These are phyloP conservation scores for Thoreauomyces humboldtii DNA, from an alignment of 192 early-diverging fungal genomes.

Conservation along the genomic window DNA sequence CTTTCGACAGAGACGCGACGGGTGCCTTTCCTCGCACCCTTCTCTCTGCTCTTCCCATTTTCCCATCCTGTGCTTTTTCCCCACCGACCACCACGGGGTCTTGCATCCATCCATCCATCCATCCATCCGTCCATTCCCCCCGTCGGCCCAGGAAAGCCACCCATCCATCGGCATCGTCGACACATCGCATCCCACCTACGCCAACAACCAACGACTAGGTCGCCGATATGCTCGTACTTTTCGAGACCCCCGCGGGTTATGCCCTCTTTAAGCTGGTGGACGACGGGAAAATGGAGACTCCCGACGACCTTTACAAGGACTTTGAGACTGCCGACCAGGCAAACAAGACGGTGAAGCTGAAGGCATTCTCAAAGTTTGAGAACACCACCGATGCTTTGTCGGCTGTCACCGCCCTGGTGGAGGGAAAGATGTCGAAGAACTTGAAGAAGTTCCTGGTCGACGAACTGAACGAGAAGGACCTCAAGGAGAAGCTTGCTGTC, in stretches of 20 bases:
- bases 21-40: too few species aligned
- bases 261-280: conserved; percentile 94
- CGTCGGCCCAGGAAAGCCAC: neutral
- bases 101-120: conserved; percentile 4
- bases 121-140: neutral
- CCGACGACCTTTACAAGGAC: conserved; percentile 81
- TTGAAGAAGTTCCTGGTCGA: conserved; percentile 88
- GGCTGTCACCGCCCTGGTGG: conserved; percentile 92
- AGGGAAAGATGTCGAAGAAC: conserved; percentile 94
- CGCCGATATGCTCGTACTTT: conserved; percentile 78
- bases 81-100: neutral
- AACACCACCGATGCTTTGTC: conserved; percentile 97
- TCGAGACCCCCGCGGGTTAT: conserved; percentile 96
- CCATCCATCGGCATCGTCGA: neutral
- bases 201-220: neutral
- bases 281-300: conserved; percentile 83
- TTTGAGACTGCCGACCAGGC: conserved; percentile 87
- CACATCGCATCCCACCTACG: too few species aligned
- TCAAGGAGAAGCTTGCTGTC: conserved; percentile 89
- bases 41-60: too few species aligned
- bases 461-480: conserved; percentile 80
- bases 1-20: too few species aligned
- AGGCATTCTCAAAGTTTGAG: conserved; percentile 96
- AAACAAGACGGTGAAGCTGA: conserved; percentile 89
- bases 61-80: too few species aligned